A percentile compares a stretch with the other conserved stretches of the same genome.
These are phyloP conservation scores for Chlamydomonas incerta DNA, from an alignment of 139 green algal species.

Conservation along the genomic window DNA sequence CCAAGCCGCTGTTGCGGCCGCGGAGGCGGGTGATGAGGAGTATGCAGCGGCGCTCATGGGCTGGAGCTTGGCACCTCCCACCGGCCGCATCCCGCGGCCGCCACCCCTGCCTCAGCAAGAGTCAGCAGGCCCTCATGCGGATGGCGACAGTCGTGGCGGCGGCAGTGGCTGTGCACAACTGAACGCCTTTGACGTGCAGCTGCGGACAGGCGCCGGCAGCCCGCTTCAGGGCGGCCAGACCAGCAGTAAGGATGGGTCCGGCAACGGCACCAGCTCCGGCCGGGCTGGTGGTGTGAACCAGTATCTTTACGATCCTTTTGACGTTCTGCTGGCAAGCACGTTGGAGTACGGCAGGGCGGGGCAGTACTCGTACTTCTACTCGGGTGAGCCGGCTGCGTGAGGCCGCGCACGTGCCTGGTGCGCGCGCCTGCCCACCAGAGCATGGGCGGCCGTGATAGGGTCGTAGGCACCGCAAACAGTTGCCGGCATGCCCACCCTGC, in stretches of 20 bases:
- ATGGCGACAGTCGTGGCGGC: no score
- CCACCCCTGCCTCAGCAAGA: not conserved
- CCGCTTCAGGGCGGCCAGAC: not conserved
- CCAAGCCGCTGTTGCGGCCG: not conserved
- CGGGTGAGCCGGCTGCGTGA: not conserved
- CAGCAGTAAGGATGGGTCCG: not conserved
- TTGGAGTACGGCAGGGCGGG: constrained; percentile 34
- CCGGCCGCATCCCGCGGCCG: not conserved
- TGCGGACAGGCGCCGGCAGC: not conserved
- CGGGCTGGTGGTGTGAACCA: no score
- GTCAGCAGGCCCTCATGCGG: no score
- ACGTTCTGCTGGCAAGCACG: constrained; percentile 25
- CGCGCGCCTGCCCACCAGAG: no score
- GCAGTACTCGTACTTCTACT: constrained; percentile 36
- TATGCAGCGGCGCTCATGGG: not conserved
- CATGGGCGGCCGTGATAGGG: no score
- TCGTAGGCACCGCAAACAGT: no score
- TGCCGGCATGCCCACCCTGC: no score
- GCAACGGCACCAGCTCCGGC: no score
- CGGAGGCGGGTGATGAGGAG: not conserved
- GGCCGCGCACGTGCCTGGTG: no score
- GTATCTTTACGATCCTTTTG: constrained; percentile 23
- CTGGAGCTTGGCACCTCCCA: no score
- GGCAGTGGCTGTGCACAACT: not conserved
- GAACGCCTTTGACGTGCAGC: no score